phyloP scores from a whole-genome alignment of 441 rosid genomes.

The Adansonia rubrostipa region DNA sequence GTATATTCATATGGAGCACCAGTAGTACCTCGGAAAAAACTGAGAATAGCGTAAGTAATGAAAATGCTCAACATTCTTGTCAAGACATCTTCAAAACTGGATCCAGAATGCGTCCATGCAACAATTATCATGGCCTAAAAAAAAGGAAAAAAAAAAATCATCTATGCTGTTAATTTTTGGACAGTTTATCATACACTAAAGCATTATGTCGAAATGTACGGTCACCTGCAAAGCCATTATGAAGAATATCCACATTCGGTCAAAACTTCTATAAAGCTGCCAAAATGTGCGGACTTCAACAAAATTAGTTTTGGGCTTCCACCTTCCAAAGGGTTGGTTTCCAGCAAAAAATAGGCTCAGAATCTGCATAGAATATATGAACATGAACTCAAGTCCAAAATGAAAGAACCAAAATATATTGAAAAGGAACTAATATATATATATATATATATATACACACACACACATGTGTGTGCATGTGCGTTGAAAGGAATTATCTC shows the following conservation, averaged over 20 bases:
- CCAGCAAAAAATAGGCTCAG: constrained; percentile 53
- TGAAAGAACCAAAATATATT: constrained; percentile 10
- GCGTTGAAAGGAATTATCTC: background rate
- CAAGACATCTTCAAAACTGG: constrained; percentile 63
- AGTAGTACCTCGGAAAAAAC: constrained; percentile 75
- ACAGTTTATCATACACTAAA: constrained; percentile 31
- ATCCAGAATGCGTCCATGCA: constrained; percentile 81
- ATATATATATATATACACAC: background rate
- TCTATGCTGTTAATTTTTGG: constrained; percentile 25
- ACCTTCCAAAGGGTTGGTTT: constrained; percentile 58
- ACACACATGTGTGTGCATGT: too few species aligned
- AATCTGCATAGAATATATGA: constrained; percentile 50
- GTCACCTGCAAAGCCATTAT: constrained; percentile 84
- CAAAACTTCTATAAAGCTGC: constrained; percentile 93
- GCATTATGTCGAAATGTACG: constrained; percentile 1
- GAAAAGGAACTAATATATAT: background rate
- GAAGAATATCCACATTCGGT: constrained; percentile 97
- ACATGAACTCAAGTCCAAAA: constrained; percentile 19
- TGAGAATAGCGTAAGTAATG: constrained; percentile 85
- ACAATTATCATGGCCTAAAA: constrained; percentile 88
- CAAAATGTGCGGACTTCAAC: constrained; percentile 99
- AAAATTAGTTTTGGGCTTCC: constrained; percentile 93
- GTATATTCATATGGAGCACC: constrained; percentile 17
- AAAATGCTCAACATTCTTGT: constrained; percentile 79
- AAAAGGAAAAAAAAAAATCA: constrained; percentile 31